Conservation (phyloP, 1,284 basidiomycete genomes). For the Trichosporon faecale region DNA sequence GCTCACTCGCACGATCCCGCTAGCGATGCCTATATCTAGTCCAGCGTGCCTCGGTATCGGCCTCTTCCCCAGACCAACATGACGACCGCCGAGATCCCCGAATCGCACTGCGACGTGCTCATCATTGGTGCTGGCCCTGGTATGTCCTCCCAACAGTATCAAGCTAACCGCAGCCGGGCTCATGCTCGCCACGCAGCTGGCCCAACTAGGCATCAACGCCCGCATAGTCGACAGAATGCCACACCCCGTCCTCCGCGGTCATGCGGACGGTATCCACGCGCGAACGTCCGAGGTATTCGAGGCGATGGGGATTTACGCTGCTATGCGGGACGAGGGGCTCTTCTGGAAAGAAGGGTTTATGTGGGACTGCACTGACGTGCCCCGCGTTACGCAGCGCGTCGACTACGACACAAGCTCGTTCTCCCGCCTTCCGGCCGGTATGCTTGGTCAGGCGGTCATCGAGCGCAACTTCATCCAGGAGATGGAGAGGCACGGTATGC, state of each 20-base stretch:
- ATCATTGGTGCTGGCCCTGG: slow-evolving; percentile 25
- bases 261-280: slow-evolving; percentile 29
- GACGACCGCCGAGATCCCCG: slow-evolving; percentile 12
- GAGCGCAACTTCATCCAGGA: slow-evolving; percentile 24
- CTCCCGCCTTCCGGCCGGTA: background rate
- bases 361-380: slow-evolving; percentile 18
- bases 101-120: slow-evolving; percentile 26
- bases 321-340: background rate
- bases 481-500: slow-evolving; percentile 16
- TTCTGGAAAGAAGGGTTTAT: slow-evolving; percentile 17
- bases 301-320: background rate
- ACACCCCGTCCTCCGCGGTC: slow-evolving; percentile 29
- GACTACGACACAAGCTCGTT: background rate
- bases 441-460: slow-evolving; percentile 22
- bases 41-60: background rate
- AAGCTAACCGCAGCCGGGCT: slow-evolving; percentile 22
- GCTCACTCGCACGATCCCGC: background rate
- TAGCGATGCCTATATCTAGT: background rate
- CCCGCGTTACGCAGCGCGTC: slow-evolving; percentile 16
- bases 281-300: slow-evolving; percentile 12
- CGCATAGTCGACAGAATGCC: slow-evolving; percentile 38
- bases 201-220: slow-evolving; percentile 26
- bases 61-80: background rate
- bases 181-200: slow-evolving; percentile 25
- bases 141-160: no score